Base-by-base conservation (phyloP, 768 basidiomycete species). In the Hemileccinum rubropunctum region DNA sequence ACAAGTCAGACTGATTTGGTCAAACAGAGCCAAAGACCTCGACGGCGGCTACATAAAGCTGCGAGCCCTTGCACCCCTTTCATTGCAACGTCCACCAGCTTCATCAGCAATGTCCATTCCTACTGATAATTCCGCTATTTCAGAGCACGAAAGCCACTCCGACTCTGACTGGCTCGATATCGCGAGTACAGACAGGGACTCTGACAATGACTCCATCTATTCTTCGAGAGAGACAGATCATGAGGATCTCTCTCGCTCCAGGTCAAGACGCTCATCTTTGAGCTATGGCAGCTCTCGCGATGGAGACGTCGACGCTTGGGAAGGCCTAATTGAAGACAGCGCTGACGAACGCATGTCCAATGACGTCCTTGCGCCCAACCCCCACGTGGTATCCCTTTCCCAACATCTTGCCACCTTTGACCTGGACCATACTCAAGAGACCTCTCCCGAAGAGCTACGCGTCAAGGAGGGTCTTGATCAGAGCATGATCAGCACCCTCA, bases 111-210 rank as follows among this genome's bases (percentile, higher is more conserved):
- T 64, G 60, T 48, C 65, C 58, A 65, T 74, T 54, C 65, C 63
- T 52, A 63, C 68, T 57, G 71, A 70, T 52, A 70, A 71, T 55
- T 72, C 73, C 47, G 63, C 62, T 54, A 73, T 80, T 67, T 80
- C 84, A 59, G 87, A 88, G 64, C 63, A 76, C 56, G 86, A 86
- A 64, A 79, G 68, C 53, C 67, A 81, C 54, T 90, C 87, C 34
- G 88, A 91, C 72, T 88, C 85, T 27, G 88, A 91, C 68, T 91
- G 88, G 88, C 83, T 88, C 61, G 88, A 90, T 60, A 77, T 91
- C 57, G 72, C 84, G 27, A 83, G 81, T 61, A 81, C 78, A 64
- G 80, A 79, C 58, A 58, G 55, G 32, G 81, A 81, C 47, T 86
- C 85, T 61, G 81, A 84, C 70, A 81, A 80, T 65, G 84, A 86